Evolutionary conservation across 2,329 filamentous ascomycete genomes (phyloP), one percentile per base, ranked within the genome.

Genomic region (Neocucurbitaria cava): DNA sequence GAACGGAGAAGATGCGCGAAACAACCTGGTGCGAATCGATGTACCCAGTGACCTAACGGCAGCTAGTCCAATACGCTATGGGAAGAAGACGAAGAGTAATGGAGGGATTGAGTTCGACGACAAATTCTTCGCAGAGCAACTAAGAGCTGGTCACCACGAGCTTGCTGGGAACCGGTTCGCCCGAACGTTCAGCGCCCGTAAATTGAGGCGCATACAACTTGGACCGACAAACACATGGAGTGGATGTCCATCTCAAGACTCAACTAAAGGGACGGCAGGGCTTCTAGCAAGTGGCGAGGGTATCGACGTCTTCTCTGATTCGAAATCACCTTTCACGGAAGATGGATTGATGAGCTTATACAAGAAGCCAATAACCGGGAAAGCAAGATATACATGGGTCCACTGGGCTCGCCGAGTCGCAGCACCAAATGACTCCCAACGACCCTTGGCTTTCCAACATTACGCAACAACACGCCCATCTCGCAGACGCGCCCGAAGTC

Each of bases 371-470:
- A 51, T 43, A 5, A 54, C 59, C 1, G 78, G 76, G 0, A 73
- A 72, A 44, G 71, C 65, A 7, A 62, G 74, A 35, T 79, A 76
- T 48, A 77, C 73, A 10, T 80, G 79, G 69, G 78, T 80, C 13
- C 71, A 78, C 40, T 80, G 78, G 77, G 77, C 74, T 5, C 69
- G 75, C 41, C 66, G 75, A 10, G 53, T 73, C 1, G 62, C 68
- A 18, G 57, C 52, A 5, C 50, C 52, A 1, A 66, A 70, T 33
- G 18, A 36, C 7, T 6, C 28, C 9, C 44, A 44, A 10, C 48
- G 20, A 35, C 13, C 18, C 2, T 20, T 18, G 15, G n/a, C 41
- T 3, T 21, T 8, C 3, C 11, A 15, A 21, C 18, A 26, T 33
- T 17, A 17, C 18, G 11, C 33, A n/a, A 33, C 45, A 9, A 44